Base-by-base conservation (phyloP, 768 basidiomycete species). In the Phylloporus arenicola region DNA sequence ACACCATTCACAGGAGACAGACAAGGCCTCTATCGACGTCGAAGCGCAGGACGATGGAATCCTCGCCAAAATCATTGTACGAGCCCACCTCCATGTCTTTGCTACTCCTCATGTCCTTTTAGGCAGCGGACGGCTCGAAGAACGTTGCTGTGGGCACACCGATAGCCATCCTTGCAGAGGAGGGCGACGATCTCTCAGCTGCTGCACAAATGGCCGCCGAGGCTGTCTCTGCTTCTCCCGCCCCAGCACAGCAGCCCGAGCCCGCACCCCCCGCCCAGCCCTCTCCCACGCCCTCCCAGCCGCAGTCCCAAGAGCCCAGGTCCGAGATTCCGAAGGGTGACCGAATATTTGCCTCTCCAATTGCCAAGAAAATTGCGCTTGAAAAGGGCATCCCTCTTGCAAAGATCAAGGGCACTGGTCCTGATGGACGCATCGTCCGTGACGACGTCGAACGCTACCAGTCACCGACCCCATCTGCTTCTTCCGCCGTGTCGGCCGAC, bases 1-100 rank as follows among this genome's bases (percentile, higher is more conserved):
- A 57, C 38, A 47, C 22, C 41, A 45, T 51, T 50, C 13, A 55
- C 51, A 95, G 92, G 96, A 99, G 86, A 99, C 96, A 47, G 96
- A 99, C 85, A 99, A 99, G 80, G 95, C 96, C 19, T 94, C 93
- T 43, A 98, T 99, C 70, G 96, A 99, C 73, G 95, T 99, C 31
- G 96, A 99, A 73, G 92, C 96, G 9, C 94, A 94, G 74, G 96
- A 98, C 38, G 96, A 99, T 59, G 96, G 96, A 59, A 72, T 98
- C 56, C 75, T 99, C 52, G 94, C 89, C 45, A 98, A 98, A 81
- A 96, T 99, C 59, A 84, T 99, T 48, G 94, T 93, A 72, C 51
- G 90, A 27, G 37, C 73, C 24, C 25, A 16, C 27, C 3, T 8
- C 17, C 10, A 17, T 25, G 11, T 10, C 40, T 14, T 19, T 0